These are phyloP conservation scores for Selaginella moellendorffii DNA, from an alignment of 75 land plant species.

Conservation along the genomic window DNA sequence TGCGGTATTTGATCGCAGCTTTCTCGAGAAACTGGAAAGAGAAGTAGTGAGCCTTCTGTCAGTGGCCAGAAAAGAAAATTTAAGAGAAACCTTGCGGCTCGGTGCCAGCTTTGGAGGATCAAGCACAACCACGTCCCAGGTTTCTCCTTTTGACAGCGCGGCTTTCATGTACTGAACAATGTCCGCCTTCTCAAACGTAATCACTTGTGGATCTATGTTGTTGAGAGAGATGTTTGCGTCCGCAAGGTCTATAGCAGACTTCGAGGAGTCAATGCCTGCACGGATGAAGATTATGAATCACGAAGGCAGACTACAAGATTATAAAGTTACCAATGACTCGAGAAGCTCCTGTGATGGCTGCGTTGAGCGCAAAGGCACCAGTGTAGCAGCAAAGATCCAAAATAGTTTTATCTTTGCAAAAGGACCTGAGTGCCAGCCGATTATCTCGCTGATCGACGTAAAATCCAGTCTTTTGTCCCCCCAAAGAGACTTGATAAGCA, in stretches of 20 bases:
- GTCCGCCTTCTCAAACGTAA: not conserved
- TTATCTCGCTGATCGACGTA: conserved; percentile 96
- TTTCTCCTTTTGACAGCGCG: not conserved
- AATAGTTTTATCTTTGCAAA: conserved; percentile 47
- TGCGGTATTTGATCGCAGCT: not conserved
- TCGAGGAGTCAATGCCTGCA: conserved; percentile 4
- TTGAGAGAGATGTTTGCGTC: not conserved
- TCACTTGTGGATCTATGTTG: not conserved
- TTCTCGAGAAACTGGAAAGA: not conserved
- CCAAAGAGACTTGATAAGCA: conserved; percentile 41
- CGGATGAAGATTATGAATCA: too few species aligned
- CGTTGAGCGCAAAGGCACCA: conserved; percentile 92
- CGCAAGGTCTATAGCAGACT: not conserved
- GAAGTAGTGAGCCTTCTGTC: not conserved
- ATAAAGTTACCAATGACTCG: conserved; percentile 64
- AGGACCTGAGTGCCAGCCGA: conserved; percentile 47
- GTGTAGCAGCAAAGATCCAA: conserved; percentile 90
- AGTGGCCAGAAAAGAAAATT: not conserved
- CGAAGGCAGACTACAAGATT: too few species aligned
- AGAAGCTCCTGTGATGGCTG: conserved; percentile 60
- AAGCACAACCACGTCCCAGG: not conserved
- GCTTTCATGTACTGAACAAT: not conserved
- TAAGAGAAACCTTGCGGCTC: not conserved
- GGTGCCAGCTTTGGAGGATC: conserved; percentile 6
- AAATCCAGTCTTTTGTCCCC: conserved; percentile 93